Evolutionary conservation across 208 protist species (phyloP).

Genomic region (Leishmania turanica): DNA sequence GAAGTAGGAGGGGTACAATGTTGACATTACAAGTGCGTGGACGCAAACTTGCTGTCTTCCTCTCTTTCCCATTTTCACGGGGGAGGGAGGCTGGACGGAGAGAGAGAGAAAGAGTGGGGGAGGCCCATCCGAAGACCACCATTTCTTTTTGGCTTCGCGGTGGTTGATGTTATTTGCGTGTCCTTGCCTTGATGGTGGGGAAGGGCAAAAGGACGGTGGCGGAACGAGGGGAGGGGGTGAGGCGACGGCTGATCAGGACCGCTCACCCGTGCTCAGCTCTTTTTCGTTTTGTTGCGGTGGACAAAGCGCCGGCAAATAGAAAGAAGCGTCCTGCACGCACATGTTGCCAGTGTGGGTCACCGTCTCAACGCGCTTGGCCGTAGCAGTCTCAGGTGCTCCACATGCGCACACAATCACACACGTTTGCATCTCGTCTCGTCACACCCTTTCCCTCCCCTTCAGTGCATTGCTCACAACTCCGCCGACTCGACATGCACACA

Average conservation of each 20-base stretch:
- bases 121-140: not conserved
- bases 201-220: not conserved
- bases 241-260: not conserved
- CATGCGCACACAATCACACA: not conserved
- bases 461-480: not conserved
- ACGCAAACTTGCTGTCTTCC: not conserved
- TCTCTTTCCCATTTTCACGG: not conserved
- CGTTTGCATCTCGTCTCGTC: not conserved
- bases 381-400: not conserved
- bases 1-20: not conserved
- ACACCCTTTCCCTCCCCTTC: not conserved
- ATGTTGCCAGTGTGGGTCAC: not conserved
- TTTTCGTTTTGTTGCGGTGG: not conserved
- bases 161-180: not conserved
- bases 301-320: not conserved
- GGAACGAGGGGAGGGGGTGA: not conserved
- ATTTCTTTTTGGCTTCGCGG: not conserved
- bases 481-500: not conserved
- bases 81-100: not conserved
- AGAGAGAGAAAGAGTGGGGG: not conserved
- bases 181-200: not conserved
- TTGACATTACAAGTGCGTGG: not conserved
- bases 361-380: not conserved
- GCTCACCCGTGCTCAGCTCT: not conserved
- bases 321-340: not conserved